phyloP scores from a whole-genome alignment of 108 stramenopile genomes.

The Cyclotella atomus region DNA sequence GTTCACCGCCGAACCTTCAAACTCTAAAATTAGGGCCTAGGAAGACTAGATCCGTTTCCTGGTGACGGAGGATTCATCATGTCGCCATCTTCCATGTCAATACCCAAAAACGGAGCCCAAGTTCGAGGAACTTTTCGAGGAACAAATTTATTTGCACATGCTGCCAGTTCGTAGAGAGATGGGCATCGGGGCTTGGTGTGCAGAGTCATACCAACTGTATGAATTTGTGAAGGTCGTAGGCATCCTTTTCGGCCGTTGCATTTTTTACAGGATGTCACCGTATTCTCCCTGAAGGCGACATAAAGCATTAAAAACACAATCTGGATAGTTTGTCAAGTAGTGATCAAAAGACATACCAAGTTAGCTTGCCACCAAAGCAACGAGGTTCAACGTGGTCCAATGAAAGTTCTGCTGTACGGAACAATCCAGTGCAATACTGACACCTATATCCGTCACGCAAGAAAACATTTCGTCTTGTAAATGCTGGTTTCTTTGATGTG shows the following conservation, averaged over 20 bases:
- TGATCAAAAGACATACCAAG: constrained; percentile 52
- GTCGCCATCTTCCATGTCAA: constrained; percentile 3
- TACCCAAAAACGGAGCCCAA: constrained; percentile 79
- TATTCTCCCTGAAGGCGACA: constrained; percentile 60
- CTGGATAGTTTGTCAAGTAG: background rate
- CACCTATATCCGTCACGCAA: constrained; percentile 85
- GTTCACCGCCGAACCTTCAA: no score
- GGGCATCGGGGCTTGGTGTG: constrained; percentile 54
- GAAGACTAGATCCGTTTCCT: background rate
- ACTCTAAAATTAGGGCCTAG: constrained; percentile 5
- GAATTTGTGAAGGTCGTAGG: constrained; percentile 49
- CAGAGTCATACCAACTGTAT: constrained; percentile 72
- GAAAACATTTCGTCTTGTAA: constrained; percentile 88
- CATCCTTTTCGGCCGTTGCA: constrained; percentile 87
- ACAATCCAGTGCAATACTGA: constrained; percentile 77
- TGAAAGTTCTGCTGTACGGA: constrained; percentile 74
- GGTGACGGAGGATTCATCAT: background rate
- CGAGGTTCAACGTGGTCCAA: constrained; percentile 85
- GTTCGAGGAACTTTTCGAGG: constrained; percentile 78
- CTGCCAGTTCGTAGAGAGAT: constrained; percentile 67
- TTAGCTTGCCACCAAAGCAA: constrained; percentile 68
- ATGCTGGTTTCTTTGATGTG: constrained; percentile 58
- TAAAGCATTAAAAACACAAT: background rate
- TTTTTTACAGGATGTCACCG: constrained; percentile 74
- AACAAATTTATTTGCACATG: constrained; percentile 69